Evolutionary conservation across 495 filamentous ascomycete genomes (phyloP).

Genomic region (Coniosporium apollinis): DNA sequence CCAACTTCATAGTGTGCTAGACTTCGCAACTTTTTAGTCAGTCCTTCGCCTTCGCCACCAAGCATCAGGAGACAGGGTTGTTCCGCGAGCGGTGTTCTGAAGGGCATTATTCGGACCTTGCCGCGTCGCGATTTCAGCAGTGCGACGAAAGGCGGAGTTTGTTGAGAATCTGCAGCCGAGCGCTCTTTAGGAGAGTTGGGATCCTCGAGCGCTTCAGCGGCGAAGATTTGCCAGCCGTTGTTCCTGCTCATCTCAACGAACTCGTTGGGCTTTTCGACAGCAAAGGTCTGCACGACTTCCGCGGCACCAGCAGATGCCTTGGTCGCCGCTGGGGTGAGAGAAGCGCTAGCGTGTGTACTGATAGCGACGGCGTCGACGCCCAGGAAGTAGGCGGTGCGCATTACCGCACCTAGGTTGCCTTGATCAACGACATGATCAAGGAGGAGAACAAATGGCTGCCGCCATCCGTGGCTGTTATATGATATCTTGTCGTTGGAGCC

Average conservation of each 20-base stretch:
- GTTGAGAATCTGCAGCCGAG: too few relatives aligned
- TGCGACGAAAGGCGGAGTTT: background rate
- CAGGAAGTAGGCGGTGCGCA: slow-evolving; percentile 72
- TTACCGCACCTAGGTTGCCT: slow-evolving; percentile 77
- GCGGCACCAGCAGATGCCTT: slow-evolving; percentile 80
- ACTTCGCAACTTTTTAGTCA: slow-evolving; percentile 41
- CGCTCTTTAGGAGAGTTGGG: too few relatives aligned
- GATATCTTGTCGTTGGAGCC: slow-evolving; percentile 31
- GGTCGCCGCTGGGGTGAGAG: slow-evolving; percentile 54
- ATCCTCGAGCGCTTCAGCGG: too few relatives aligned
- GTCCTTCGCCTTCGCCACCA: slow-evolving; percentile 66
- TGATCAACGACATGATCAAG: slow-evolving; percentile 73
- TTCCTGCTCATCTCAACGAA: slow-evolving; percentile 52
- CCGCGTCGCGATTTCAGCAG: background rate
- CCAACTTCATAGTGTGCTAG: slow-evolving; percentile 44
- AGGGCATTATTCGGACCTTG: background rate
- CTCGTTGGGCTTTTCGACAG: slow-evolving; percentile 40
- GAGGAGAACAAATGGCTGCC: slow-evolving; percentile 64
- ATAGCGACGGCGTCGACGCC: slow-evolving; percentile 49
- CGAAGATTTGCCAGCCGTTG: slow-evolving; percentile 72
- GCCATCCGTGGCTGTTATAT: slow-evolving; percentile 21
- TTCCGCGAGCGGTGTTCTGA: slow-evolving; percentile 29
- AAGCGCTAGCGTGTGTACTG: slow-evolving; percentile 35
- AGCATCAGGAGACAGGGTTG: slow-evolving; percentile 64
- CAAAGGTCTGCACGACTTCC: slow-evolving; percentile 57